phyloP scores from a whole-genome alignment of 495 filamentous ascomycete genomes.

The Penicillium fimorum region DNA sequence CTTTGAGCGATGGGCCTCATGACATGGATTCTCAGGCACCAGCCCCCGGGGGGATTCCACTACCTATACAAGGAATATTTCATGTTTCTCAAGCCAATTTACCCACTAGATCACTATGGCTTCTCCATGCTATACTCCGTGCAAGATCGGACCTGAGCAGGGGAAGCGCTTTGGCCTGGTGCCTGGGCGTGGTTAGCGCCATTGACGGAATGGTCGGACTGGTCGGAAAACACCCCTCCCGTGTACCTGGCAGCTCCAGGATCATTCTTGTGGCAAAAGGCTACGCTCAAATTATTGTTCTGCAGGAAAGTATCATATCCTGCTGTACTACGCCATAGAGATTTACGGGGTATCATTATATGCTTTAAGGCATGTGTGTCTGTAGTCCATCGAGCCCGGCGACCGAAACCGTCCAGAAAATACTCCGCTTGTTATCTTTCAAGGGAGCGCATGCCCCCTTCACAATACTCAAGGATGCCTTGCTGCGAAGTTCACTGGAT shows the following conservation, averaged over 20 bases:
- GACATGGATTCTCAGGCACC: conserved; percentile 1
- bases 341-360: background rate
- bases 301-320: background rate
- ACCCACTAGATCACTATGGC: background rate
- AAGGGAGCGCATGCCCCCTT: background rate
- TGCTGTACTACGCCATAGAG: background rate
- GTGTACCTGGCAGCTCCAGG: conserved; percentile 29
- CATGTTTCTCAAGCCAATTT: background rate
- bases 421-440: background rate
- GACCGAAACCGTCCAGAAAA: too few relatives aligned
- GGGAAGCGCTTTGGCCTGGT: conserved; percentile 6
- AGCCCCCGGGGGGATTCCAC: background rate
- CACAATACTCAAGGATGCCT: background rate
- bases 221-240: conserved; percentile 9
- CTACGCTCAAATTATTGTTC: background rate
- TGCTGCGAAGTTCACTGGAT: background rate
- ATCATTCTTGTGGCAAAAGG: conserved; percentile 14
- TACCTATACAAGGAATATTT: background rate
- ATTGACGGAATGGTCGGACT: conserved; percentile 19
- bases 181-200: conserved; percentile 12
- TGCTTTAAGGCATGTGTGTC: background rate
- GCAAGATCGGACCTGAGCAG: background rate
- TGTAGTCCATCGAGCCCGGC: background rate
- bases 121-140: background rate
- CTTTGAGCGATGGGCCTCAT: conserved; percentile 6